Evolutionary conservation across 78 protist genomes (phyloP).

Genomic region (Chrysochromulina tobinii): DNA sequence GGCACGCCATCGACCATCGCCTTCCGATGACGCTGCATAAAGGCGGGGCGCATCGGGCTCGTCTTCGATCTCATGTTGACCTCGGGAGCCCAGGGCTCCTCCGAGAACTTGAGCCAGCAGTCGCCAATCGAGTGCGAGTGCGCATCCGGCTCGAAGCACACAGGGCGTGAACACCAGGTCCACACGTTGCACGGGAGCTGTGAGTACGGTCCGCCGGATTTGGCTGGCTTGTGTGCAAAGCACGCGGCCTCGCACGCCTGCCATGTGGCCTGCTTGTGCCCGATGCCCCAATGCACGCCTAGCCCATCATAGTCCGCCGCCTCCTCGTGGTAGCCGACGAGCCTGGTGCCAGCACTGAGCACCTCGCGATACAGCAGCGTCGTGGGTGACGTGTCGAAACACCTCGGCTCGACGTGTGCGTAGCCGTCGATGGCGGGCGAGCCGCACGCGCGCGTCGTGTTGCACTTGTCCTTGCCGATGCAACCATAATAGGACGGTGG

Average conservation of each 20-base stretch:
- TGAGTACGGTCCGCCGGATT: not conserved
- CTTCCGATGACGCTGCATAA: not conserved
- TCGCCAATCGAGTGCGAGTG: not conserved
- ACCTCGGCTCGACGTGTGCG: not conserved
- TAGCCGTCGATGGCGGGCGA: conserved; percentile 7
- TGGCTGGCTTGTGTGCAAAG: not conserved
- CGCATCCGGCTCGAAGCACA: not conserved
- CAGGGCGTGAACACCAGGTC: not conserved
- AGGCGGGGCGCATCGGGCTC: not conserved
- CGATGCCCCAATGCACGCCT: conserved; percentile 6
- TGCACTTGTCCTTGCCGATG: not conserved
- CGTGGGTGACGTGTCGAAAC: not conserved
- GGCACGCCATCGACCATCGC: not conserved
- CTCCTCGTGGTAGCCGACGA: not conserved
- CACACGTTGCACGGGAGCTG: not conserved
- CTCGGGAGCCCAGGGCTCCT: not conserved
- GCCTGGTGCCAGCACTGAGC: not conserved
- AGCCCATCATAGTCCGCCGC: conserved; percentile 11
- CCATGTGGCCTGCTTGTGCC: not conserved
- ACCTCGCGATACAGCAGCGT: not conserved
- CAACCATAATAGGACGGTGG: not conserved
- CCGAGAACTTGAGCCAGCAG: not conserved
- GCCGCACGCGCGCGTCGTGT: conserved; percentile 11
- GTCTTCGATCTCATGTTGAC: not conserved
- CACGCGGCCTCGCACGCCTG: not conserved